A percentile compares a stretch with the other conserved stretches of the same genome.
Evolutionary conservation across 2,329 filamentous ascomycete species (phyloP).

Genomic region (Onygenales sp.): DNA sequence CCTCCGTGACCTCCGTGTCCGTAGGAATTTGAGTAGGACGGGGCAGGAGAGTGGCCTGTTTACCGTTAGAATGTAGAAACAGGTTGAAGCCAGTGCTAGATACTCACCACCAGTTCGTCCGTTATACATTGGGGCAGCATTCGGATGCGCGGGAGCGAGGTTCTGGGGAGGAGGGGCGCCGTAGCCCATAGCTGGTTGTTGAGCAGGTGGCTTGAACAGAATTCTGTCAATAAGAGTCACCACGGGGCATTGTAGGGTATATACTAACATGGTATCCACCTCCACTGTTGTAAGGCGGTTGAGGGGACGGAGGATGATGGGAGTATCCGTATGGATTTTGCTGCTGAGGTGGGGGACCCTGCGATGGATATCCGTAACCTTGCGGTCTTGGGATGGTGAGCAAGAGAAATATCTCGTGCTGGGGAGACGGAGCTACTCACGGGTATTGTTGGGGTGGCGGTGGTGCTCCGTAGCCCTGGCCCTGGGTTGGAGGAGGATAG

Average conservation of each 20-base stretch:
- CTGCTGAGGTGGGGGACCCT: constrained; percentile 26
- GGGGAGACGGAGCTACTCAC: constrained; percentile 18
- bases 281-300: constrained; percentile 22
- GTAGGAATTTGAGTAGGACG: constrained; percentile 44
- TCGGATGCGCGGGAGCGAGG: constrained; percentile 24
- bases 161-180: constrained; percentile 19
- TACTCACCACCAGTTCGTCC: constrained; percentile 29
- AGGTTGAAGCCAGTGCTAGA: neutral
- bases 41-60: constrained; percentile 13
- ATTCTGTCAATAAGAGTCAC: neutral
- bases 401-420: neutral
- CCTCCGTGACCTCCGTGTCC: constrained; percentile 40
- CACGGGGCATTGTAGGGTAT: neutral
- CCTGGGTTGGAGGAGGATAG: constrained; percentile 17
- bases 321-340: constrained; percentile 30
- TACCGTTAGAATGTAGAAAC: neutral
- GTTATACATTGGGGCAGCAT: constrained; percentile 29
- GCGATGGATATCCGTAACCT: constrained; percentile 7
- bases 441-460: constrained; percentile 31
- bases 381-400: constrained; percentile 4
- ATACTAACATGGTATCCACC: constrained; percentile 28
- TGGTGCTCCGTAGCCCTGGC: constrained; percentile 19
- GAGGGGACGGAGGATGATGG: constrained; percentile 34
- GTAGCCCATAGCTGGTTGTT: constrained; percentile 15
- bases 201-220: neutral